Base-by-base conservation (phyloP, 1,284 basidiomycete genomes). In the Albatrellus sp. region DNA sequence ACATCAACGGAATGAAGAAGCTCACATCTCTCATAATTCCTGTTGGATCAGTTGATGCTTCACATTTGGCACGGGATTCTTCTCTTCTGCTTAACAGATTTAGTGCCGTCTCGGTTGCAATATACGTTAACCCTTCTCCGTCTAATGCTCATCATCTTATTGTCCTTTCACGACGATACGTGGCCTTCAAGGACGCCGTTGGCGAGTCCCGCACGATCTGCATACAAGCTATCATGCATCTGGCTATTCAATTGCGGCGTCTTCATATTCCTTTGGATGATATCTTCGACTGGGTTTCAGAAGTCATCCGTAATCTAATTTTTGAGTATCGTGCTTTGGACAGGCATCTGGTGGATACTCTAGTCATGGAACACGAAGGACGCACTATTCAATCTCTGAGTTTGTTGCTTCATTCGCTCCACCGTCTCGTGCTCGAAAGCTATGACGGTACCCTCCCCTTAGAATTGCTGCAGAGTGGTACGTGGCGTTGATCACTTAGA, bases 11-110 rank as follows among this genome's bases (percentile, higher is more conserved):
- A 43, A 63, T 83, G 35, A 83, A 76, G 54, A 82, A 90, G 52
- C 64, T 96, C 12, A 68, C 92, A 37, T 80, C 86, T n/a, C 67
- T 89, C 30, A 75, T 83, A 17, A 75, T 84, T 9, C 90, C 93
- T 0, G 73, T 92, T 16, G 75, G 81, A 2, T 67, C 74, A 8
- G 70, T 91, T 2, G 73, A 73, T 12, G 73, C 76, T 42, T 61
- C 37, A 8, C 17, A 19, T 2, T n/a, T 67, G 28, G 58, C 64
- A 13, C 65, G 73, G 29, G 77, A 88, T 43, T 68, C 90, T 2
- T 87, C 89, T 0, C 81, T 83, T 68, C 69, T 97, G 10, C 81
- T 86, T 61, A 97, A 98, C 60, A 81, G 93, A 20, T 83, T 90
- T 55, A 77, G 77, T 37, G 78, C 85, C 12, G 71, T 89, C 52